Evolutionary conservation across 139 green algal genomes (phyloP).

Genomic region (Mesotaenium endlicherianum): DNA sequence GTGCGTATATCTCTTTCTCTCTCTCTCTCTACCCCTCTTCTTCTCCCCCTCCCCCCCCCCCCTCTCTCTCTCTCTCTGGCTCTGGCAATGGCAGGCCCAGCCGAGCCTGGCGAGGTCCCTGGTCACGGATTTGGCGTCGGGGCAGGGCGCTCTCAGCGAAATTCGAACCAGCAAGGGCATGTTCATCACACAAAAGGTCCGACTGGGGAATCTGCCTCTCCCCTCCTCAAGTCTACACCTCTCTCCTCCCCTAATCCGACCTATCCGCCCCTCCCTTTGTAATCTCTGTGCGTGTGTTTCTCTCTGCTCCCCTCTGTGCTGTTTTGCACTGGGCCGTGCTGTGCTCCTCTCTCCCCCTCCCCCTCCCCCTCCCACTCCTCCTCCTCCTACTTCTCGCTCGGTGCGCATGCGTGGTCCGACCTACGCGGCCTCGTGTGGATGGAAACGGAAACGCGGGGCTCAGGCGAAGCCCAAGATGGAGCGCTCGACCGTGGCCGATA

Average conservation of each 20-base stretch:
- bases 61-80: too few relatives aligned
- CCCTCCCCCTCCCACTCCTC: too few relatives aligned
- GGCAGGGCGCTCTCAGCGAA: constrained; percentile 26
- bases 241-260: too few relatives aligned
- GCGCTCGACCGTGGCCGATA: constrained; percentile 55
- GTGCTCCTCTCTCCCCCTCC: background rate
- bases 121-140: constrained; percentile 52
- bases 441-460: background rate
- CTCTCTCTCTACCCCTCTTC: too few relatives aligned
- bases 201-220: too few relatives aligned
- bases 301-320: background rate
- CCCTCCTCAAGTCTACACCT: too few relatives aligned
- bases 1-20: too few relatives aligned
- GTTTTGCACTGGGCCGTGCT: background rate
- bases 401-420: too few relatives aligned
- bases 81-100: constrained; percentile 30
- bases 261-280: background rate
- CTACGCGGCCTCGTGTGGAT: too few relatives aligned
- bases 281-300: background rate
- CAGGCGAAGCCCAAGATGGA: constrained; percentile 38
- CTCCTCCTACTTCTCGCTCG: too few relatives aligned
- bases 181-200: constrained; percentile 43
- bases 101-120: constrained; percentile 20
- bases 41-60: too few relatives aligned
- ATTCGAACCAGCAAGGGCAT: constrained; percentile 52